Conservation (phyloP, 495 filamentous ascomycete genomes). For the Tuber borchii region DNA sequence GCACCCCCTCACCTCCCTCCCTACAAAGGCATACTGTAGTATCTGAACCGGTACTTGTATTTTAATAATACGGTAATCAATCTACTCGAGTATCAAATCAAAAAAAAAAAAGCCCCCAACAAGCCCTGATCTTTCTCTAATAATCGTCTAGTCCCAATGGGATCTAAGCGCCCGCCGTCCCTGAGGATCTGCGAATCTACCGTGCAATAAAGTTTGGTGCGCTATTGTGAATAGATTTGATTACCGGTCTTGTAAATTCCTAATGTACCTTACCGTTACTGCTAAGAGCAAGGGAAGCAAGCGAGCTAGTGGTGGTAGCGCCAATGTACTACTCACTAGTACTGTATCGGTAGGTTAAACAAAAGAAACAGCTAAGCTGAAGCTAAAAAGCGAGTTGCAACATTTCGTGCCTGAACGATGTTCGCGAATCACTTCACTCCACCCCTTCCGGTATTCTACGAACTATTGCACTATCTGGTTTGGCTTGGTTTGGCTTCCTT, state of each 20-base stretch:
- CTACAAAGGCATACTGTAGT: too few relatives aligned
- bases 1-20: neutral
- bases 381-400: too few relatives aligned
- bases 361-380: too few relatives aligned
- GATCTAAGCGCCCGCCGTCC: neutral
- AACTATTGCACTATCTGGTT: too few relatives aligned
- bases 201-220: too few relatives aligned
- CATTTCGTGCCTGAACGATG: too few relatives aligned
- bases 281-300: conserved; percentile 3
- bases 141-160: neutral
- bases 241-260: neutral
- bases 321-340: neutral
- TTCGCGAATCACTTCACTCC: too few relatives aligned
- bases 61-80: neutral
- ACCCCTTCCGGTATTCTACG: too few relatives aligned
- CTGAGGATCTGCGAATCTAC: neutral
- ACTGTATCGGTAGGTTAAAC: too few relatives aligned
- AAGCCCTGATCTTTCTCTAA: neutral
- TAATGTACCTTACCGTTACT: neutral
- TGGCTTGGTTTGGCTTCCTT: too few relatives aligned
- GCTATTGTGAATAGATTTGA: too few relatives aligned
- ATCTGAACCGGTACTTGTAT: neutral
- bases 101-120: neutral
- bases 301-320: conserved; percentile 7
- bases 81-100: neutral